A percentile compares a stretch with the other conserved stretches of the same genome.
phyloP scores from a whole-genome alignment of 2,329 filamentous ascomycete species.

The Dactylellina leptospora region DNA sequence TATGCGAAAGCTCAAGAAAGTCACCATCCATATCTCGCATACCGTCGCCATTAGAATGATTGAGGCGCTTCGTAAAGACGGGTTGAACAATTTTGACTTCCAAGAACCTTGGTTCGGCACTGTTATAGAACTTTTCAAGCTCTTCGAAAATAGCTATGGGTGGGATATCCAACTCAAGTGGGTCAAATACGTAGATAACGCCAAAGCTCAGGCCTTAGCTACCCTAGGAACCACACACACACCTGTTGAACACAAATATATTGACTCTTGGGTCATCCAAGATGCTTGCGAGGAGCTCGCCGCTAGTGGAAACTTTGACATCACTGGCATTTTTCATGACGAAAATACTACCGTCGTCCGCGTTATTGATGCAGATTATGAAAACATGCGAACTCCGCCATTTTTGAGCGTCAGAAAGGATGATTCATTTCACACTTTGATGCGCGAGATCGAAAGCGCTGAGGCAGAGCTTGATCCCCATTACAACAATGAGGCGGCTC shows the following conservation, averaged over 20 bases:
- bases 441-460: slow-evolving; percentile 31
- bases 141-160: slow-evolving; percentile 18
- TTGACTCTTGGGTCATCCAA: slow-evolving; percentile 8
- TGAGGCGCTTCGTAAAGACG: slow-evolving; percentile 16
- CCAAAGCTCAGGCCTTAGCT: slow-evolving; percentile 16
- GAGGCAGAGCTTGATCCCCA: slow-evolving; percentile 36
- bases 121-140: background rate
- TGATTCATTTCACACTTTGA: slow-evolving; percentile 33
- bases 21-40: slow-evolving; percentile 30
- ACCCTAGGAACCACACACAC: background rate
- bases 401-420: slow-evolving; percentile 32
- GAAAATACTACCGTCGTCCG: slow-evolving; percentile 28
- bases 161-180: slow-evolving; percentile 32
- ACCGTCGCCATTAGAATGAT: slow-evolving; percentile 20
- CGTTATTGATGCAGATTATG: slow-evolving; percentile 35
- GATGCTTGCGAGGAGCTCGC: slow-evolving; percentile 32
- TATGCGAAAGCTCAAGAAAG: slow-evolving; percentile 35
- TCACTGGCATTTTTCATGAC: slow-evolving; percentile 30
- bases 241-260: background rate
- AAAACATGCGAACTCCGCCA: slow-evolving; percentile 24
- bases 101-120: slow-evolving; percentile 18
- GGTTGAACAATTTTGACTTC: slow-evolving; percentile 11
- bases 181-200: slow-evolving; percentile 16
- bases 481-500: slow-evolving; percentile 44
- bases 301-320: slow-evolving; percentile 4